These are phyloP conservation scores for Diaporthe aspalathi DNA, from an alignment of 2,329 filamentous ascomycete genomes.

Conservation along the genomic window DNA sequence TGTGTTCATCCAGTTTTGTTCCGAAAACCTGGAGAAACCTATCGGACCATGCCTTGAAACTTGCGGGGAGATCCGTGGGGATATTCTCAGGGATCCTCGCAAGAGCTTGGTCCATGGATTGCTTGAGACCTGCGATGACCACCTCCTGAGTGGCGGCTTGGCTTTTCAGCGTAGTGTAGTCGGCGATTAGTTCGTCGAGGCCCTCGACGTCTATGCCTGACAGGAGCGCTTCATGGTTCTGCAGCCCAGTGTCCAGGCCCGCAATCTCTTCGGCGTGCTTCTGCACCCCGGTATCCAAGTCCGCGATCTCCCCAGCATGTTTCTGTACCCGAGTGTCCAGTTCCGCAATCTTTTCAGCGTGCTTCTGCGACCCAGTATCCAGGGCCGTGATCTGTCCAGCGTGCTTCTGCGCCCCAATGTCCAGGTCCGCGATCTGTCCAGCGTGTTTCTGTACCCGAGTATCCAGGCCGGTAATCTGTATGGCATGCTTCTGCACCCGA, in stretches of 20 bases:
- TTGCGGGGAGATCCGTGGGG: neutral
- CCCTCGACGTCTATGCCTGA: slow-evolving; percentile 27
- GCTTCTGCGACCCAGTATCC: neutral
- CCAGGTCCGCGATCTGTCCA: neutral
- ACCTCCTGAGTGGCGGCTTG: slow-evolving; percentile 1
- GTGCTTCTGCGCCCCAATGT: slow-evolving; percentile 8
- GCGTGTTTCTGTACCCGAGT: slow-evolving; percentile 12
- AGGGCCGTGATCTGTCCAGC: neutral
- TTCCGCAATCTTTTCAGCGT: neutral
- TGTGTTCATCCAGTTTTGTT: neutral
- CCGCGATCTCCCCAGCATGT: neutral
- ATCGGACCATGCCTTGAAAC: slow-evolving; percentile 19
- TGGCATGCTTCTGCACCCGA: slow-evolving; percentile 3
- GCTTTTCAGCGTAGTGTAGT: slow-evolving; percentile 19
- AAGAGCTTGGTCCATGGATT: neutral
- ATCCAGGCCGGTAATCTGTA: neutral
- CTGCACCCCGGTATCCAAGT: slow-evolving; percentile 12
- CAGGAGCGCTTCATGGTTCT: slow-evolving; percentile 9
- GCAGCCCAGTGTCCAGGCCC: slow-evolving; percentile 3
- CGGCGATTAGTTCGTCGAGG: slow-evolving; percentile 1
- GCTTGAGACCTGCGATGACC: slow-evolving; percentile 5
- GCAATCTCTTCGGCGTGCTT: neutral
- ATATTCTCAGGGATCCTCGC: neutral
- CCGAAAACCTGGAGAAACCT: slow-evolving; percentile 1
- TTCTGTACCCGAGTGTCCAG: slow-evolving; percentile 14